These are phyloP conservation scores for Lactarius akahatsu DNA, from an alignment of 768 basidiomycete species.

Conservation along the genomic window DNA sequence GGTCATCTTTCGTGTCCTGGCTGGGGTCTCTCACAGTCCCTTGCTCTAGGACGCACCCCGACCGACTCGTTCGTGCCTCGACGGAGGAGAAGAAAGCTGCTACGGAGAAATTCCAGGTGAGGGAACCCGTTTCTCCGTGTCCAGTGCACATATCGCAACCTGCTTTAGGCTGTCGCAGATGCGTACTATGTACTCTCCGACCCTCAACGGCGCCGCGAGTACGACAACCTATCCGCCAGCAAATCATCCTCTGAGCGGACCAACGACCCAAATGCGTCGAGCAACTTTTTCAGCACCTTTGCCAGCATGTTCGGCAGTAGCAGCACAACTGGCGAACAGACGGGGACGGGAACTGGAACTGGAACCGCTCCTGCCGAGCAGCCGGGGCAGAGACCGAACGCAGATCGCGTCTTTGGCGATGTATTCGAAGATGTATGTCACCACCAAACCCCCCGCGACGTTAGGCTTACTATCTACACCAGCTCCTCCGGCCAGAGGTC, in stretches of 20 bases:
- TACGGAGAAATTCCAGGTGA: slow-evolving; percentile 83
- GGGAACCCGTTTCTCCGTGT: slow-evolving; percentile 16
- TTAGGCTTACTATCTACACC: not conserved
- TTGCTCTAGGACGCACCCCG: slow-evolving; percentile 76
- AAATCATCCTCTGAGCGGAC: slow-evolving; percentile 52
- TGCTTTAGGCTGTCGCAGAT: slow-evolving; percentile 75
- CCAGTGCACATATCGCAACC: not conserved
- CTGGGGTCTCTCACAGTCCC: slow-evolving; percentile 21
- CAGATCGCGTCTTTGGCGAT: slow-evolving; percentile 81
- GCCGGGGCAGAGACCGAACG: slow-evolving; percentile 56
- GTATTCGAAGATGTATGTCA: slow-evolving; percentile 83
- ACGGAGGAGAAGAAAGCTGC: slow-evolving; percentile 68
- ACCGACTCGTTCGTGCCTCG: slow-evolving; percentile 70
- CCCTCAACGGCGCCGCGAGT: slow-evolving; percentile 65
- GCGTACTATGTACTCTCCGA: slow-evolving; percentile 94
- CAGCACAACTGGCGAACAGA: slow-evolving; percentile 31
- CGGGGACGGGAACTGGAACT: slow-evolving; percentile 26
- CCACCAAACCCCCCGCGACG: not conserved
- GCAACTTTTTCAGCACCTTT: slow-evolving; percentile 76
- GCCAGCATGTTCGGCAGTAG: slow-evolving; percentile 60
- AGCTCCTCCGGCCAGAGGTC: slow-evolving; percentile 83
- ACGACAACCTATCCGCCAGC: slow-evolving; percentile 64
- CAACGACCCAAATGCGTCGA: slow-evolving; percentile 63
- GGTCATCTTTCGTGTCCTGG: slow-evolving; percentile 21
- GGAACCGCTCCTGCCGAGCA: slow-evolving; percentile 34